A percentile compares a stretch with the other conserved stretches of the same genome.
These are phyloP conservation scores for Lactifluus piperatus DNA, from an alignment of 768 basidiomycete species.

Conservation along the genomic window DNA sequence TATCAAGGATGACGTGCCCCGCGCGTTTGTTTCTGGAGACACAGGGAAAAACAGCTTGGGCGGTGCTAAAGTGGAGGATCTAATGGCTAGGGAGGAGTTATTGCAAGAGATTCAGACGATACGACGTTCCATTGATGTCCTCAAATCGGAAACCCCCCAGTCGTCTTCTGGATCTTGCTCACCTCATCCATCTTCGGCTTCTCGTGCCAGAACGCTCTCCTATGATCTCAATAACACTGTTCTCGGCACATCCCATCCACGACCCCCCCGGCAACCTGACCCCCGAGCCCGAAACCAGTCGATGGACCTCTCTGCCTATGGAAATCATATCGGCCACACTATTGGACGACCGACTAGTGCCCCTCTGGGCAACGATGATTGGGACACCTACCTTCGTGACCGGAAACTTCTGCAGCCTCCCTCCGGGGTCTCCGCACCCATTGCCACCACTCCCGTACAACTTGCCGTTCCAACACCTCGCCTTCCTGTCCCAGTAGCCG, in stretches of 20 bases:
- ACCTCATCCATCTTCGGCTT: slow-evolving; percentile 34
- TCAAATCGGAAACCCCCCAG: slow-evolving; percentile 64
- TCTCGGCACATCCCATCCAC: slow-evolving; percentile 47
- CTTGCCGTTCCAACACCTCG: slow-evolving; percentile 31
- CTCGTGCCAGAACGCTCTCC: slow-evolving; percentile 40
- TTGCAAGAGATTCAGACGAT: slow-evolving; percentile 73
- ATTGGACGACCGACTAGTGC: slow-evolving; percentile 65
- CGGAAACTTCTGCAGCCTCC: slow-evolving; percentile 81
- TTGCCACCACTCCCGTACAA: slow-evolving; percentile 46
- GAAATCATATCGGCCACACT: slow-evolving; percentile 38
- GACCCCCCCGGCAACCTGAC: slow-evolving; percentile 60
- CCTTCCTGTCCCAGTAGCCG: slow-evolving; percentile 57
- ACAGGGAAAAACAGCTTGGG: slow-evolving; percentile 26
- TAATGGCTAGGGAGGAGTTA: slow-evolving; percentile 62
- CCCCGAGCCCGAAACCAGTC: slow-evolving; percentile 64
- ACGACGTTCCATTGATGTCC: slow-evolving; percentile 65
- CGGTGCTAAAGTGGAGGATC: slow-evolving; percentile 36
- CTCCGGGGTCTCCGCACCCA: slow-evolving; percentile 70
- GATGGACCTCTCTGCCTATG: slow-evolving; percentile 52
- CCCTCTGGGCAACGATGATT: slow-evolving; percentile 68
- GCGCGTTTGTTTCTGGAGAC: slow-evolving; percentile 46
- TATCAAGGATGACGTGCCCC: slow-evolving; percentile 68
- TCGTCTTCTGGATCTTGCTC: slow-evolving; percentile 45
- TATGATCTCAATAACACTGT: slow-evolving; percentile 52
- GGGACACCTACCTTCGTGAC: slow-evolving; percentile 82